These are phyloP conservation scores for Spathaspora hagerdaliae DNA, from an alignment of 805 yeast species.

Conservation along the genomic window DNA sequence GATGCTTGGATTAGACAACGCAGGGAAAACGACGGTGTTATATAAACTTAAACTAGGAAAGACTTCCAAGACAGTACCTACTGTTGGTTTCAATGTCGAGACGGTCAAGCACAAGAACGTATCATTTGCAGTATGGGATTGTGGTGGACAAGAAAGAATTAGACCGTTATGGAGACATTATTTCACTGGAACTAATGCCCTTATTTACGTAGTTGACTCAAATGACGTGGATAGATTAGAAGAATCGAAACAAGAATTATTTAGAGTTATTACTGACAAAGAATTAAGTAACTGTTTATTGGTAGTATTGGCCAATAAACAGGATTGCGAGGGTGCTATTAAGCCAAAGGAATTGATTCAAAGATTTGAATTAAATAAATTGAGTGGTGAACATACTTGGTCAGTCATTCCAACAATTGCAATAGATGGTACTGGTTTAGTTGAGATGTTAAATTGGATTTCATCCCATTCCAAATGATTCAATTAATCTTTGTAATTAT, in stretches of 20 bases:
- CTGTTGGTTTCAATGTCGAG: constrained; percentile 92
- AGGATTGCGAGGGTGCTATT: constrained; percentile 68
- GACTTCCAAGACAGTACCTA: constrained; percentile 78
- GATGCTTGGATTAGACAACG: constrained; percentile 90
- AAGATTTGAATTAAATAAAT: constrained; percentile 56
- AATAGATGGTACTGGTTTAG: constrained; percentile 82
- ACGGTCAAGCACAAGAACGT: constrained; percentile 78
- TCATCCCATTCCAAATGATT: constrained; percentile 44
- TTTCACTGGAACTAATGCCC: constrained; percentile 87
- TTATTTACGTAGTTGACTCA: constrained; percentile 86
- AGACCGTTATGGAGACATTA: constrained; percentile 95
- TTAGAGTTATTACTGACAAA: constrained; percentile 74
- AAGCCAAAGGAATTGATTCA: constrained; percentile 80
- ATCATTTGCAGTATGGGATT: constrained; percentile 88
- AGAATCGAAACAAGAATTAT: constrained; percentile 74
- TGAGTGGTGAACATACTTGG: constrained; percentile 70
- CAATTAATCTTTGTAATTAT: neutral
- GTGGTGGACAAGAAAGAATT: constrained; percentile 92
- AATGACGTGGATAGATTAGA: constrained; percentile 68
- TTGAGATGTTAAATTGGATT: constrained; percentile 86
- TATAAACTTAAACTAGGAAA: constrained; percentile 78
- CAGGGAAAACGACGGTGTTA: constrained; percentile 87
- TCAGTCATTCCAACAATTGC: constrained; percentile 91
- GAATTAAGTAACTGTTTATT: constrained; percentile 78
- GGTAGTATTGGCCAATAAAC: constrained; percentile 86